Base-by-base conservation (phyloP, 768 basidiomycete genomes). In the Auriscalpium vulgare region DNA sequence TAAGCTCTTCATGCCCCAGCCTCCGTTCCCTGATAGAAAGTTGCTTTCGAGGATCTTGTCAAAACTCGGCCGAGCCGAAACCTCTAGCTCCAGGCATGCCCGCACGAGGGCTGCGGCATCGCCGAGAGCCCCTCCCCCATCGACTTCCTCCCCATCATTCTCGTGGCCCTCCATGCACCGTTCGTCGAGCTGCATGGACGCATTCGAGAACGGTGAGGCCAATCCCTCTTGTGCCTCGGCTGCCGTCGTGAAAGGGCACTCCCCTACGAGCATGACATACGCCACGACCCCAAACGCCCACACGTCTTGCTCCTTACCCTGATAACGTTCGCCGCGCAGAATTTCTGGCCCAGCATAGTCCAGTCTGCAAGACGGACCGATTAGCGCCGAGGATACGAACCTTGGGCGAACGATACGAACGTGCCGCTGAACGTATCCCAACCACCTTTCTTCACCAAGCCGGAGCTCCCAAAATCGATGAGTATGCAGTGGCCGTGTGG, bases 341-440 rank as follows among this genome's bases (percentile, higher is more conserved):
- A 99, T 98, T 70, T 99, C 95, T 40, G 95, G 97, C 9, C 90
- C 91, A 14, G 95, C 95, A 67, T 97, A 98, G 69, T 95, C 93
- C 63, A 93, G 74, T 16, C 91, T 92, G 59, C 51, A 14, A 11
- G 10, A 52, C 56, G 35, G 56, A 52, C 58, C 36, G 17, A 62
- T 53, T 60, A 61, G 49, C 65, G 40, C 9, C 55, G 59, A 58
- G 47, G 16, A 47, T 55, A 23, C 51, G 45, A 48, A 49, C 38
- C 50, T 52, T 48, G 40, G 8, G 19, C 48, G 23, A 51, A 38
- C 45, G 48, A 38, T 47, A 83, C 91, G 78, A 71, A 89, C 91
- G 91, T 93, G 74, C 91, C 91, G 64, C 89, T 93, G 69, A 93
- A 93, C 45, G 61, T 91, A 66, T 93, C 91, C 91, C 91, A 93